Base-by-base conservation (phyloP, 2,329 filamentous ascomycete species). In the Aspergillus phoenicis region DNA sequence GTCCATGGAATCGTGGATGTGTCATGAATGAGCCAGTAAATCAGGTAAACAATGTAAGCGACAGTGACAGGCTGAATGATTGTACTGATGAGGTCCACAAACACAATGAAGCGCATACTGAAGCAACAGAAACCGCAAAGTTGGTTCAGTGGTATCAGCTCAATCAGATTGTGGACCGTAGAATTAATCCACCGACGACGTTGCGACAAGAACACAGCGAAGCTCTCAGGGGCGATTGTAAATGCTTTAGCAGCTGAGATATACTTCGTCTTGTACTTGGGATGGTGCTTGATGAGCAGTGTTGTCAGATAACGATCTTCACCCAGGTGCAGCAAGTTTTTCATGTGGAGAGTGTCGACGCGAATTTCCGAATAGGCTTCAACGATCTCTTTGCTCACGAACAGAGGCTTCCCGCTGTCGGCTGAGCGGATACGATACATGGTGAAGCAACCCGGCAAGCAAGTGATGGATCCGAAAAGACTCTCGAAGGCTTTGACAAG, bases 101-200 rank as follows among this genome's bases (percentile, higher is more conserved):
- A 96, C 68, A 99, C 93, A 61, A 99, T 86, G 78, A 99, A 99
- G 71, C 95, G 90, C 95, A 99, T 99, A 78, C 91, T 96, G 84
- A 99, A 99, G 81, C 95, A 99, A 84, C 95, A 99, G 89, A 99
- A 99, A 80, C 95, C 95, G 78, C 95, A 99, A 54, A 99, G 90
- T 76, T 98, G 91, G 63, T 90, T 87, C 77, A 99, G 83, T 5
- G 94, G 93, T 64, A 98, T 94, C 64, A 99, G 89, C 77, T 99
- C 95, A 65, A 96, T 91, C 64, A 99, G 84, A 77, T 99, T 99
- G 84, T 99, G 95, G 55, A 99, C 91, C 0, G 95, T 99, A 59
- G 93, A 97, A 83, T 99, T 99, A 80, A 99, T 99, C 95, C 95
- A 99, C 75, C 95, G 91, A 83, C 95, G 94, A 84, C 95, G 92